Evolutionary conservation across 2,329 filamentous ascomycete genomes (phyloP).

Genomic region (Colletotrichum siamense): DNA sequence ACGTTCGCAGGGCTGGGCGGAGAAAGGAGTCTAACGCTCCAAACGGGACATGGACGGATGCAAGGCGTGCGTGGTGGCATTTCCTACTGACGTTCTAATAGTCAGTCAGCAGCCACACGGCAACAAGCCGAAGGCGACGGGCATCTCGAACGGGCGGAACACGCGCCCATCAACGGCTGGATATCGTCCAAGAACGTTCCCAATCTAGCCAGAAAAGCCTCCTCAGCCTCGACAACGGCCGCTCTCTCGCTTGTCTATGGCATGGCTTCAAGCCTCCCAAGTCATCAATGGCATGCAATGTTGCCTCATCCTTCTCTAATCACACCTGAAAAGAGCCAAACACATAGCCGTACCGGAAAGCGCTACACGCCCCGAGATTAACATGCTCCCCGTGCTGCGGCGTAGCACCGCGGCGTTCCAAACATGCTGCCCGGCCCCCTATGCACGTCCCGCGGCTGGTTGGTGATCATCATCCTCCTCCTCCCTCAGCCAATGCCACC

Average conservation of each 20-base stretch:
- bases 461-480: background rate
- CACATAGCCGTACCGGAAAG: background rate
- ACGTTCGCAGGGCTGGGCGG: slow-evolving; percentile 8
- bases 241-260: background rate
- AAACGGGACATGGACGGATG: background rate
- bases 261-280: background rate
- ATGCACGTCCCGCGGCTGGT: slow-evolving; percentile 7
- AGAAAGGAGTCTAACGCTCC: background rate
- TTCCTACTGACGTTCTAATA: slow-evolving; percentile 6
- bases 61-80: background rate
- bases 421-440: background rate
- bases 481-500: background rate
- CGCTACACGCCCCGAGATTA: slow-evolving; percentile 3
- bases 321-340: background rate
- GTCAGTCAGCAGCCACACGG: slow-evolving; percentile 19
- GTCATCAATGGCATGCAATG: background rate
- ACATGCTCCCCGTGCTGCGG: slow-evolving; percentile 8
- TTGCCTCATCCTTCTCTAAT: background rate
- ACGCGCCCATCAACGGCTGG: background rate
- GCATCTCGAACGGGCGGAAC: background rate
- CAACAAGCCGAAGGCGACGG: slow-evolving; percentile 6
- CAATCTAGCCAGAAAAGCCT: background rate
- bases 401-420: background rate
- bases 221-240: background rate
- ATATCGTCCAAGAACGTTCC: background rate